Base-by-base conservation (phyloP, 768 basidiomycete genomes). In the Gymnopilus dilepis region DNA sequence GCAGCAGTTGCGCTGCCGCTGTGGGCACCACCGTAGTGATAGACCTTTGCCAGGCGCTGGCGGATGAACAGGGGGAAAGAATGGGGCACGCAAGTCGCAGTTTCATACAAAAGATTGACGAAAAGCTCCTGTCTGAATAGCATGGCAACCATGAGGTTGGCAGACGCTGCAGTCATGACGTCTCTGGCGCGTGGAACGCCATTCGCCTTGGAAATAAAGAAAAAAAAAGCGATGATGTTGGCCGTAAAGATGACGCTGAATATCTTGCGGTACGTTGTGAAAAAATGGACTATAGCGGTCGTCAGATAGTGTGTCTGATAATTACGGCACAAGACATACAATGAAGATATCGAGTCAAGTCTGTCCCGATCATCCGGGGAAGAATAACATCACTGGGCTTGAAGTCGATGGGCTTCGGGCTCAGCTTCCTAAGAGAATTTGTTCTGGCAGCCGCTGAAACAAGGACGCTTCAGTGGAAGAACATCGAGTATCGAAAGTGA, bases 1-100 rank as follows among this genome's bases (percentile, higher is more conserved):
- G 81, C 82, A 19, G 84, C 81, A 9, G 81, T 76, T 2, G 80
- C 84, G 53, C 78, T 76, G 11, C 84, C 84, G 53, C 82, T 83
- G 66, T 86, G 85, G 9, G 81, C 80, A 64, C 85, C 85, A 30
- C 84, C 85, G 60, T 83, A 83, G 59, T 82, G 81, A 61, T 82
- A 86, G 1, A 85, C 82, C 51, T 82, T 78, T 7, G 83, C 84
- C 30, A 78, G 73, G 26, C 77, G 67, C 11, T 79, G 76, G 15
- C 85, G 79, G 55, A 85, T 69, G 72, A 76, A 79, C 62, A 75
- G 64, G 12, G 71, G 84, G 65, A 64, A 73, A 63, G 71, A 72
- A 45, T 74, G 80, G 63, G 74, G 70, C 62, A 79, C 67, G 64
- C 74, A 67, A 69, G 79, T 61, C 64, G 78, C 80, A 28, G 84